Base-by-base conservation (phyloP, 208 protist species). In the Paratrypanosoma confusum region DNA sequence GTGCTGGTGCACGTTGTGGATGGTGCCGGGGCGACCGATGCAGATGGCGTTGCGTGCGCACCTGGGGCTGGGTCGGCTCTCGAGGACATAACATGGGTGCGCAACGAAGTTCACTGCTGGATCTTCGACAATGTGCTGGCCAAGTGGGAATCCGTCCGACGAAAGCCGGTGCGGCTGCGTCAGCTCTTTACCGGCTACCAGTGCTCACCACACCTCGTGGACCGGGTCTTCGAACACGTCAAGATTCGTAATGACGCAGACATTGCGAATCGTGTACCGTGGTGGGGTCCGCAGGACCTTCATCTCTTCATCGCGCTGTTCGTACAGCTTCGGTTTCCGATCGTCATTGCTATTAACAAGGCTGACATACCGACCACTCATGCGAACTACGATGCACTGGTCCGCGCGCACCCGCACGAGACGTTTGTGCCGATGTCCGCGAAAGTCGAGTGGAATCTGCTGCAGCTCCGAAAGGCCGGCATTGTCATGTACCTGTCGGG, bases 1-100 rank as follows among this genome's bases (percentile, higher is more conserved):
- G 89, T 93, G 39, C 77, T 97, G 1, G 72, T 97, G 21, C 93
- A 96, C 56, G 81, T 97, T 10, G 84, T 96, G 18, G 93, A 97
- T 41, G 87, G 82, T 11, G 81, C 78, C 3, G 90, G 64, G 0
- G 70, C 65, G 22, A 96, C 90, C 17, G 72, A 96, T 43, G 71
- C 71, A 22, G 81, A 88, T n/a, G 93, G 93, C 14, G 75, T 60
- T n/a, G 58, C 55, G 29, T 81, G 78, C 31, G 14, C 58, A 2
- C 61, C 67, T 11, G 81, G 73, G 11, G 64, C 71, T 21, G 79
- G 79, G 28, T 83, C 77, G 21, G 48, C 83, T 8, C 40, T 71
- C 20, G 65, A 90, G 33, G 90, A 96, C 57, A 85, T 96, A 25
- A 43, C 50, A 3, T 96, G 90, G 88, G 85, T 96, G n/a, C 76